These are phyloP conservation scores for Didymella pinodella DNA, from an alignment of 2,329 filamentous ascomycete species.

Conservation along the genomic window DNA sequence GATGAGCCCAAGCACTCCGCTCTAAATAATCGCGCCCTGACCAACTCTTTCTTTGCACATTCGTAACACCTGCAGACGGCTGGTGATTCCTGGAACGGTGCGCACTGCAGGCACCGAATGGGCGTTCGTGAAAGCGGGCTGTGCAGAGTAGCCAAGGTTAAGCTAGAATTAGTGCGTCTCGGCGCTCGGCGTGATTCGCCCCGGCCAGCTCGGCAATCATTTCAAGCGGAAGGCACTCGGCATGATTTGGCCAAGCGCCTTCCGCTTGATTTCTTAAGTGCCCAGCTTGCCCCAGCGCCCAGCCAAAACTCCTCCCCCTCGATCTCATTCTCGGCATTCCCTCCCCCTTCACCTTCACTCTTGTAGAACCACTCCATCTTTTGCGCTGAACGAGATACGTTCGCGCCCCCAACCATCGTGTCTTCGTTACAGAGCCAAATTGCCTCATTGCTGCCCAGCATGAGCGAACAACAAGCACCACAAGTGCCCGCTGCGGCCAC, in stretches of 20 bases:
- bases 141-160: slow-evolving; percentile 3
- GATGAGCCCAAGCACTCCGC: slow-evolving; percentile 16
- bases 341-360: slow-evolving; percentile 17
- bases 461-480: slow-evolving; percentile 32
- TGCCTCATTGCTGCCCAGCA: slow-evolving; percentile 24
- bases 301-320: slow-evolving; percentile 7
- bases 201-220: no score
- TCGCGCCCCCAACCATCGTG: slow-evolving; percentile 24
- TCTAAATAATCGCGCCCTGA: slow-evolving; percentile 17
- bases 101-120: slow-evolving; percentile 15
- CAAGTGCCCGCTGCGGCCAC: slow-evolving; percentile 34
- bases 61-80: slow-evolving; percentile 10
- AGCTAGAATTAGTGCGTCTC: neutral
- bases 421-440: slow-evolving; percentile 24
- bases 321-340: slow-evolving; percentile 11
- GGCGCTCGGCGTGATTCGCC: neutral
- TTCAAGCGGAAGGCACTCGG: no score
- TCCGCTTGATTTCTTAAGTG: slow-evolving; percentile 7
- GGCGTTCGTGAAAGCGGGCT: slow-evolving; percentile 11
- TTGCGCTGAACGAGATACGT: slow-evolving; percentile 25
- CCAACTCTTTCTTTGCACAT: slow-evolving; percentile 13
- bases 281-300: neutral
- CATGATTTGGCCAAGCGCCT: no score
- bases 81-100: slow-evolving; percentile 17
- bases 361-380: slow-evolving; percentile 12